phyloP scores from a whole-genome alignment of 2,329 filamentous ascomycete genomes.

The Trichoderma atroviride region DNA sequence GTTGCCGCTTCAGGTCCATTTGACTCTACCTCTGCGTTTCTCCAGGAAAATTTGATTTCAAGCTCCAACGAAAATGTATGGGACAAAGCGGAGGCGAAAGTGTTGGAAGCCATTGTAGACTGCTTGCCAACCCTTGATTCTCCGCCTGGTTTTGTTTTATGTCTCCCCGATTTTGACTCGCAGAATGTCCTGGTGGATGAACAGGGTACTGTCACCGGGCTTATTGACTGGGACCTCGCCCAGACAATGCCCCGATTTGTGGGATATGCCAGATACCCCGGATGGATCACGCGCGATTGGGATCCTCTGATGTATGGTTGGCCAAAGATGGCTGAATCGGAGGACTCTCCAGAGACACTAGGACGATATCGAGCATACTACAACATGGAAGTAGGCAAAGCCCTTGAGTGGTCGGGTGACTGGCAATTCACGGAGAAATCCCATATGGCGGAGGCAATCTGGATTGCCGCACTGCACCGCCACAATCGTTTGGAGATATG shows the following conservation, averaged over 20 bases:
- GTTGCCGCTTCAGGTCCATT: background rate
- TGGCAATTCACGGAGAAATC: background rate
- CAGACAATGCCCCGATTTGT: background rate
- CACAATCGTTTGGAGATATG: background rate
- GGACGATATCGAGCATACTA: background rate
- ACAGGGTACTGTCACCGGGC: background rate
- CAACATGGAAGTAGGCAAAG: background rate
- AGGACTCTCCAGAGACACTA: background rate
- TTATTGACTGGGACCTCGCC: background rate
- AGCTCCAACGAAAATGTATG: background rate
- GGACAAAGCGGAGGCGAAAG: background rate
- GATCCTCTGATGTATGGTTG: constrained; percentile 1
- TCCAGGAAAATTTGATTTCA: background rate
- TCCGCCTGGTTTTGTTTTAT: background rate
- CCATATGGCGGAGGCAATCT: background rate
- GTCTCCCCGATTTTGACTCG: background rate
- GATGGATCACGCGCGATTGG: constrained; percentile 5
- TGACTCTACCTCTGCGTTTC: background rate
- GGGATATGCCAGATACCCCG: background rate
- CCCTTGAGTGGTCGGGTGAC: background rate
- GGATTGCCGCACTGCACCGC: background rate
- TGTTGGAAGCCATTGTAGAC: background rate
- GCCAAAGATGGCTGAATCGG: background rate
- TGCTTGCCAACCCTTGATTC: background rate
- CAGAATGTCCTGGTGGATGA: background rate